Percentiles rank a stretch among this genome's conserved stretches.
Evolutionary conservation across 495 filamentous ascomycete genomes (phyloP).

Genomic region (Talaromyces proteolyticus): DNA sequence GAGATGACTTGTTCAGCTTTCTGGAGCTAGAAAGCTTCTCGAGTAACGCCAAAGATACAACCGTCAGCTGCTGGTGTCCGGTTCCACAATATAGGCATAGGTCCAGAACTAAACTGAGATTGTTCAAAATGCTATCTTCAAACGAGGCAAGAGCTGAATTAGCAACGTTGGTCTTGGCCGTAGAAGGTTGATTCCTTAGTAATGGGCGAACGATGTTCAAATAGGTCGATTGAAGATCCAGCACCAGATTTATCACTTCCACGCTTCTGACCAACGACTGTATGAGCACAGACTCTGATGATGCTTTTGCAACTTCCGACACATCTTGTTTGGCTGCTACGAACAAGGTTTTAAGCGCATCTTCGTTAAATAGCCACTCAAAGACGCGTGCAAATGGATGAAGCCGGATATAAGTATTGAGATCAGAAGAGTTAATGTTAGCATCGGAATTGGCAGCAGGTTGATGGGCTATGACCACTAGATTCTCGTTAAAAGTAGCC

Average conservation of each 20-base stretch:
- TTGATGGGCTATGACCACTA: constrained; percentile 74
- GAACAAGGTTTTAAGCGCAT: constrained; percentile 74
- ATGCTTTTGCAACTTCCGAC: constrained; percentile 55
- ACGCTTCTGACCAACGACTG: constrained; percentile 67
- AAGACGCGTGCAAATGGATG: constrained; percentile 91
- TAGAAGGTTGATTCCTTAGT: constrained; percentile 50
- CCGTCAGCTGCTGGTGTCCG: constrained; percentile 66
- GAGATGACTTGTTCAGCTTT: constrained; percentile 56
- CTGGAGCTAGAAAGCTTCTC: constrained; percentile 79
- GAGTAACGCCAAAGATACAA: constrained; percentile 71
- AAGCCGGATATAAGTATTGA: constrained; percentile 71
- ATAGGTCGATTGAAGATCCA: constrained; percentile 88
- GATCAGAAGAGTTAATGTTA: constrained; percentile 60
- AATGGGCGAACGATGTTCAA: constrained; percentile 76
- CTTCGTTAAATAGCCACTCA: constrained; percentile 96
- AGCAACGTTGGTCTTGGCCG: constrained; percentile 44
- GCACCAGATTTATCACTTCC: constrained; percentile 70
- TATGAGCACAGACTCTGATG: constrained; percentile 68
- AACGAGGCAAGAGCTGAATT: constrained; percentile 76
- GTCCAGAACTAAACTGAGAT: constrained; percentile 67
- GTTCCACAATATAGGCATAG: constrained; percentile 80
- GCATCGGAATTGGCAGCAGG: constrained; percentile 66
- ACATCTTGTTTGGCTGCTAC: constrained; percentile 67
- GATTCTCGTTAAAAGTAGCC: constrained; percentile 81
- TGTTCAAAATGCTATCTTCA: constrained; percentile 84